These are phyloP conservation scores for Mortierella claussenii DNA, from an alignment of 192 early-diverging fungal species.

Conservation along the genomic window DNA sequence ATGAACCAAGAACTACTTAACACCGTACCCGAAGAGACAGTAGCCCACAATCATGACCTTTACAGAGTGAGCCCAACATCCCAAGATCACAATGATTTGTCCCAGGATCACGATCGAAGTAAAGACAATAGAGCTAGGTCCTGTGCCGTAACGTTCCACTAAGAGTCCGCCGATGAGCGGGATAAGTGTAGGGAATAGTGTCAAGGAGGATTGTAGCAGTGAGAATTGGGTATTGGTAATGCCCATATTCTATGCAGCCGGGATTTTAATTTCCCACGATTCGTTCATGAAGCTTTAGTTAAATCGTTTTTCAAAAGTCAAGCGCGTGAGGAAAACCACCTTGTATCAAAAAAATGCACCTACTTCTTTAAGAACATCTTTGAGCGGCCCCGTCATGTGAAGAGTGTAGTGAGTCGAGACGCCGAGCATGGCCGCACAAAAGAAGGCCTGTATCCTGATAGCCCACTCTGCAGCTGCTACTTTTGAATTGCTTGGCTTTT, in stretches of 20 bases:
- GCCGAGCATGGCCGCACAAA: slow-evolving; percentile 52
- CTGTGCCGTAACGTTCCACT: slow-evolving; percentile 56
- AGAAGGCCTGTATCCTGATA: slow-evolving; percentile 37
- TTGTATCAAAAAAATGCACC: neutral
- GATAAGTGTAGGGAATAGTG: slow-evolving; percentile 53
- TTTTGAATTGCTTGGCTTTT: slow-evolving; percentile 3
- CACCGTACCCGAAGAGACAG: slow-evolving; percentile 54
- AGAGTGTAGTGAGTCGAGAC: slow-evolving; percentile 81
- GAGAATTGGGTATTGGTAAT: slow-evolving; percentile 61
- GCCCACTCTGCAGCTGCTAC: slow-evolving; percentile 29
- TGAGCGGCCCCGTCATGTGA: slow-evolving; percentile 79
- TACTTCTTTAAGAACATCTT: slow-evolving; percentile 82
- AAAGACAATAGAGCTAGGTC: slow-evolving; percentile 56
- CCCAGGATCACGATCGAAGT: slow-evolving; percentile 53
- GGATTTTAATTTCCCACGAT: neutral
- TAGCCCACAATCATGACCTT: slow-evolving; percentile 56
- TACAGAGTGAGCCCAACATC: slow-evolving; percentile 53
- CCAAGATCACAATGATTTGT: slow-evolving; percentile 43
- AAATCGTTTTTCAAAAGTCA: slow-evolving; percentile 51
- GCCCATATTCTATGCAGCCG: slow-evolving; percentile 39
- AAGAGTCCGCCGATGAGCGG: slow-evolving; percentile 57
- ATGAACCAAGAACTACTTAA: too few species aligned
- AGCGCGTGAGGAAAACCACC: slow-evolving; percentile 53
- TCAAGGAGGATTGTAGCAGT: slow-evolving; percentile 53
- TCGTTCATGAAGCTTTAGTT: neutral